Base-by-base conservation (phyloP, 306 rosid genomes). In the Sicyos baderoa region DNA sequence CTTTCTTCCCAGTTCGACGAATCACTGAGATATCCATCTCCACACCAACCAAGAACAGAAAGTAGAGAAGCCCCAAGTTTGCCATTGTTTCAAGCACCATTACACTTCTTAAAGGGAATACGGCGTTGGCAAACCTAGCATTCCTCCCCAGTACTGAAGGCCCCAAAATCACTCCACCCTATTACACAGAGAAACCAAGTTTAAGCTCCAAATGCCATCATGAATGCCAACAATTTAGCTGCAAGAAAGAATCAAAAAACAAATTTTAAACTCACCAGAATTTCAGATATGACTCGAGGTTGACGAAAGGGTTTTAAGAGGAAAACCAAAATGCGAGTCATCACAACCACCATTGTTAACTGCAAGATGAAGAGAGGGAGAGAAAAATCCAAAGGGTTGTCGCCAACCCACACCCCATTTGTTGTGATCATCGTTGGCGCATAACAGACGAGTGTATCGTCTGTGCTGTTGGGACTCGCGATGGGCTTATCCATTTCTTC, bases 311-410 rank as follows among this genome's bases (percentile, higher is more conserved):
- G 97, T 73, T 75, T 87, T 82, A 92, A 86, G 78, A 92, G 0
- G 79, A 84, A 78, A 74, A 87, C 91, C 48, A 92, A 81, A 9
- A 77, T 0, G 49, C 95, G 89, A 61, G 97, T 92, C 72, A 84
- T 69, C 17, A 79, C 60, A 5, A 92, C 95, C 10, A 92, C 86
- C 54, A 92, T 18, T 37, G 93, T 83, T 32, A 92, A 64, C 68
- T 92, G 97, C 74, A 92, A 74, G 62, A 92, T 87, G 84, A 92
- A 92, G 75, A 87, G 95, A 59, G 97, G 97, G 23, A 92, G 88
- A 79, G 97, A 92, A 77, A 82, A 92, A 75, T 89, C 91, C 76
- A 92, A 71, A 82, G 97, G 97, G 71, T 89, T 92, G 48, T 92
- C 96, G 7, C 97, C 97, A 74, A 86, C 93, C 96, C 96, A 92